These are phyloP conservation scores for Perkinsus olseni DNA, from an alignment of 169 alveolate genomes.

Conservation along the genomic window DNA sequence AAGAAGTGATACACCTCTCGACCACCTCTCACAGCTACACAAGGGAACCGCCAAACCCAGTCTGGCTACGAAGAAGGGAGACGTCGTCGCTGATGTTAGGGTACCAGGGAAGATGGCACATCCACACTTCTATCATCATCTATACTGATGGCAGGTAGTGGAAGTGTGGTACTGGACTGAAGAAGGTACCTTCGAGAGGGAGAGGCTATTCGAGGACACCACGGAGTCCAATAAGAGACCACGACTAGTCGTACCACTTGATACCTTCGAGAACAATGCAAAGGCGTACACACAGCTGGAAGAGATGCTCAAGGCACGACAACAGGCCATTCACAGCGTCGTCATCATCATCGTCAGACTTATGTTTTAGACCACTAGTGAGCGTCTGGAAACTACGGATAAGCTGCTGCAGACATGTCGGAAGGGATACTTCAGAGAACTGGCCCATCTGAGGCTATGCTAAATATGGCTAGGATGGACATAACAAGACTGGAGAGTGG, in stretches of 20 bases:
- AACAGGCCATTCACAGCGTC: not conserved
- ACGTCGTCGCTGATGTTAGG: too few species aligned
- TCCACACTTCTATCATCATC: too few species aligned
- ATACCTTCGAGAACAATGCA: not conserved
- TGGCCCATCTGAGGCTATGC: not conserved
- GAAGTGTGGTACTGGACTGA: not conserved
- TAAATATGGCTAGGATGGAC: not conserved
- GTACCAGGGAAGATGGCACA: not conserved
- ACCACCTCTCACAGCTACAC: too few species aligned
- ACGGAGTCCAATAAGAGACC: not conserved
- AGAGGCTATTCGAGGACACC: not conserved
- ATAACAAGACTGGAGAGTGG: not conserved
- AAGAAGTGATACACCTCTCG: too few species aligned
- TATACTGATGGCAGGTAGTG: too few species aligned
- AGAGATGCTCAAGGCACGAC: not conserved
- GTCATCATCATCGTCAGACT: too few species aligned
- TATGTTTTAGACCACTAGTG: not conserved
- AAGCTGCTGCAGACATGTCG: not conserved
- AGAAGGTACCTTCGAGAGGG: not conserved
- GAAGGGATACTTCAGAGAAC: not conserved
- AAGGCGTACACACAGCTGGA: not conserved
- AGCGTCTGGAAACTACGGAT: not conserved
- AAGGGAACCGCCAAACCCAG: too few species aligned
- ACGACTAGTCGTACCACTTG: not conserved
- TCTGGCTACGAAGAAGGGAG: too few species aligned